phyloP scores from a whole-genome alignment of 2,329 filamentous ascomycete species.

The Nothophaeocryptopus gaeumannii region DNA sequence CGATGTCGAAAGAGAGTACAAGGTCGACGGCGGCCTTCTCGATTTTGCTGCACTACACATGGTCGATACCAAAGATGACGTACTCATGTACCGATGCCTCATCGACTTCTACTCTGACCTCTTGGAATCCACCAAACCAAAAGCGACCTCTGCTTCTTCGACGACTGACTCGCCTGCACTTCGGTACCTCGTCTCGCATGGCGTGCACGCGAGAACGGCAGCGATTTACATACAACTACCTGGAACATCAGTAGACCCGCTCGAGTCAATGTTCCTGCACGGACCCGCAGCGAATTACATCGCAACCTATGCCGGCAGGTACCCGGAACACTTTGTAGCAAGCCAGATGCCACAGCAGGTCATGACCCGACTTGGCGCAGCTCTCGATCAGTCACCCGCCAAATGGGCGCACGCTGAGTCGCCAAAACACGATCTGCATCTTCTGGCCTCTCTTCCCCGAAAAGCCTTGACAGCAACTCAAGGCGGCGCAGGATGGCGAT shows the following conservation, averaged over 20 bases:
- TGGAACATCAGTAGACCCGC: slow-evolving; percentile 43
- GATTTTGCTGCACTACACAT: slow-evolving; percentile 56
- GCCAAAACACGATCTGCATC: slow-evolving; percentile 55
- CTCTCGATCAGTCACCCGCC: slow-evolving; percentile 44
- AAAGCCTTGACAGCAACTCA: slow-evolving; percentile 48
- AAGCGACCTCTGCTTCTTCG: not conserved
- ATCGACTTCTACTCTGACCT: slow-evolving; percentile 58
- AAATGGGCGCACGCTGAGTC: slow-evolving; percentile 54
- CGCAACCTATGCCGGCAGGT: slow-evolving; percentile 54
- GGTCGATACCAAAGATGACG: slow-evolving; percentile 55
- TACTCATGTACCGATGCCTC: slow-evolving; percentile 59
- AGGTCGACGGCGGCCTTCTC: slow-evolving; percentile 44
- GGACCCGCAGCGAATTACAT: slow-evolving; percentile 57
- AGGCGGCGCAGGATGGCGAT: slow-evolving; percentile 25
- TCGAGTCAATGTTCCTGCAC: slow-evolving; percentile 55
- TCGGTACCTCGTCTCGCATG: slow-evolving; percentile 52
- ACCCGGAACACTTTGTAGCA: slow-evolving; percentile 55
- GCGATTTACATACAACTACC: slow-evolving; percentile 53
- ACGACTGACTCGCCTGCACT: slow-evolving; percentile 35
- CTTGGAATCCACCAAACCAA: slow-evolving; percentile 32
- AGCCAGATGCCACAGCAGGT: slow-evolving; percentile 46
- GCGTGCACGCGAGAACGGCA: slow-evolving; percentile 51
- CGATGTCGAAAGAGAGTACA: slow-evolving; percentile 49
- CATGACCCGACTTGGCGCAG: slow-evolving; percentile 46
- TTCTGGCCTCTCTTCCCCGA: slow-evolving; percentile 58